Base-by-base conservation (phyloP, 225 moss, liverwort and hornwort species). In the Pseudoscleropodium purum region DNA sequence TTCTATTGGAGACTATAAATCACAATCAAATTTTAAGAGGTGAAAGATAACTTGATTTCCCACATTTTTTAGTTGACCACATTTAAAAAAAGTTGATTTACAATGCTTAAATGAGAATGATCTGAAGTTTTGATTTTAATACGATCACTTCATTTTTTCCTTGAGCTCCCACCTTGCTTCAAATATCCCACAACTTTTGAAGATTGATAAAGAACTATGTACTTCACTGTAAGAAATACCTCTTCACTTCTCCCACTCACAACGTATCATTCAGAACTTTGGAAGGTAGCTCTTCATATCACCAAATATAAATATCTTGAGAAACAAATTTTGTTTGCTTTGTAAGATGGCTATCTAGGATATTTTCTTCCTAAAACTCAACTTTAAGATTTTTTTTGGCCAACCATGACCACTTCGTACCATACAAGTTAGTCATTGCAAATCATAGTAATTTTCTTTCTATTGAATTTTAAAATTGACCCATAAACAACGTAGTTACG, bases 391-490 rank as follows among this genome's bases (percentile, higher is more conserved):
- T 5, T 31, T 4, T 4, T 19, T 31, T 51, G 18, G 4, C 18
- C 1, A 2, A 21, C 2, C 4, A 0, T 7, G 2, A 47, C 31
- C 4, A 49, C 3, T 2, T 2, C 2, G 2, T 30, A 11, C 9
- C 0, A 5, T 75, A 47, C 18, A 45, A 75, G 4, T 49, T 1
- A 75, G 4, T 20, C 6, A 75, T 49, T 49, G 7, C 19, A 20
- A 75, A 49, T 21, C 36, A 9, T 5, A 4, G 14, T 20, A 7
- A 36, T 33, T 47, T 4, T 82, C 33, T 63, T 60, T 62, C 2
- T 21, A 15, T 47, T 5, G 16, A 20, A 64, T 2, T 34, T 82
- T 5, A 8, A 13, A 80, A n/a, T 16, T 0, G 7, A 59, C 19
- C 56, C 7, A 56, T 54, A 56, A 57, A 1, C 9, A 21, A 57